Conservation (phyloP, 768 basidiomycete genomes). For the Lactifluus hygrophoroides region DNA sequence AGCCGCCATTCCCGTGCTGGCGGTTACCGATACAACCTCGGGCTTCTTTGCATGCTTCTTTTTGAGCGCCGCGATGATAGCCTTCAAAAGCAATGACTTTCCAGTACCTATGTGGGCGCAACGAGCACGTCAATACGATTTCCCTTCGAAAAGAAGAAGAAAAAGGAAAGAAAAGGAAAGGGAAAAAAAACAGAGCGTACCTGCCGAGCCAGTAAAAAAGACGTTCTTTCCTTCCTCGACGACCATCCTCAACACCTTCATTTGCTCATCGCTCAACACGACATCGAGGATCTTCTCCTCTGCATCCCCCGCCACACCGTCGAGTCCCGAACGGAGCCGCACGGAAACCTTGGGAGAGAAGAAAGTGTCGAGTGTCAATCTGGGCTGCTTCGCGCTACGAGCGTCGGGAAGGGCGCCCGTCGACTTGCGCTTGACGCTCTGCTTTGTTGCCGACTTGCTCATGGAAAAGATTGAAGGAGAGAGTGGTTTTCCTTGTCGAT, state of each 20-base stretch:
- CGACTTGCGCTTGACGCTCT: conserved; percentile 27
- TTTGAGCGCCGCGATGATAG: conserved; percentile 45
- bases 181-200: conserved; percentile 27
- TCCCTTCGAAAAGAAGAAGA: neutral
- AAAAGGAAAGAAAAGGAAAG: neutral
- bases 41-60: conserved; percentile 37
- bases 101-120: conserved; percentile 42
- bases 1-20: conserved; percentile 57
- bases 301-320: conserved; percentile 13
- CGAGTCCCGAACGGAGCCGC: conserved; percentile 14
- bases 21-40: conserved; percentile 46
- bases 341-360: conserved; percentile 26
- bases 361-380: conserved; percentile 29
- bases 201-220: conserved; percentile 65
- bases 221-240: conserved; percentile 51
- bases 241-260: conserved; percentile 39
- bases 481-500: neutral
- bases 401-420: conserved; percentile 14
- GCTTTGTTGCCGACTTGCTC: conserved; percentile 6
- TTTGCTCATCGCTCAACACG: conserved; percentile 46
- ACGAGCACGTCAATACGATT: neutral
- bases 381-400: conserved; percentile 25
- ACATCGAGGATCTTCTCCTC: conserved; percentile 28
- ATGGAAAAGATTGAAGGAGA: neutral
- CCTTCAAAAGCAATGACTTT: conserved; percentile 50